Percentiles rank a stretch among this genome's conserved stretches.
phyloP scores from a whole-genome alignment of 2,329 filamentous ascomycete species.

The Colletotrichum graminicola region DNA sequence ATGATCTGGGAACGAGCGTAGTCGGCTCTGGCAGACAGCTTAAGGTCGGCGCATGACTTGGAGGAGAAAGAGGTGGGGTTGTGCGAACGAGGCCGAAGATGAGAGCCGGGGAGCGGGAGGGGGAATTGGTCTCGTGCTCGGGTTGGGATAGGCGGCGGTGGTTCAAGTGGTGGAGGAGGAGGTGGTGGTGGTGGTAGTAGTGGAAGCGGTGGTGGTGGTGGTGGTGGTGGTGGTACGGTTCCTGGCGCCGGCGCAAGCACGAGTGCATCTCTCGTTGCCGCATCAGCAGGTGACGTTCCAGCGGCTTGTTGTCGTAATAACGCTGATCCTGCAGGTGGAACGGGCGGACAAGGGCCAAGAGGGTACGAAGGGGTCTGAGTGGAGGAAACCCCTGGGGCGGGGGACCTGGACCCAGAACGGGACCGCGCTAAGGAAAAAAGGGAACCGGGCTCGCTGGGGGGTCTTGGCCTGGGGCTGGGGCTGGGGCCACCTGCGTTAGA shows the following conservation, averaged over 20 bases:
- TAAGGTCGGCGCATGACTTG: slow-evolving; percentile 40
- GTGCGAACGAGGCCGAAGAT: slow-evolving; percentile 41
- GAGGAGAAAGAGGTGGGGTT: slow-evolving; percentile 37
- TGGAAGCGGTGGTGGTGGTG: slow-evolving; percentile 1
- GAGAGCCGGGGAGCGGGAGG: slow-evolving; percentile 29
- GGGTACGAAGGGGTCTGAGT: slow-evolving; percentile 27
- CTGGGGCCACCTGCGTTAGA: not conserved
- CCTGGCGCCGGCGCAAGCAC: slow-evolving; percentile 12
- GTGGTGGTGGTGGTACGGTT: slow-evolving; percentile 16
- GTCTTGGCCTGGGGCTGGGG: slow-evolving; percentile 25
- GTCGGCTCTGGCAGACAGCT: slow-evolving; percentile 40
- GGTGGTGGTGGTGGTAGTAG: slow-evolving; percentile 1
- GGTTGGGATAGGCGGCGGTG: slow-evolving; percentile 8
- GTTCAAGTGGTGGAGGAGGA: slow-evolving; percentile 16
- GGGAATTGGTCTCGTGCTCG: slow-evolving; percentile 17
- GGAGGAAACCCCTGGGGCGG: slow-evolving; percentile 38
- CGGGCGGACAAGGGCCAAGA: slow-evolving; percentile 25
- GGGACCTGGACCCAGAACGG: slow-evolving; percentile 36
- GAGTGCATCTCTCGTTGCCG: slow-evolving; percentile 17
- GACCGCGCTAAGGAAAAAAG: slow-evolving; percentile 38
- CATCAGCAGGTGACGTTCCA: slow-evolving; percentile 38
- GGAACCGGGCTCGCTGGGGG: slow-evolving; percentile 38
- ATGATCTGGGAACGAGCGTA: slow-evolving; percentile 38
- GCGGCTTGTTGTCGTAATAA: slow-evolving; percentile 37
- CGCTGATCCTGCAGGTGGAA: slow-evolving; percentile 40